Evolutionary conservation across 139 green algal genomes (phyloP).

Genomic region (Pseudopediastrum boryanum): DNA sequence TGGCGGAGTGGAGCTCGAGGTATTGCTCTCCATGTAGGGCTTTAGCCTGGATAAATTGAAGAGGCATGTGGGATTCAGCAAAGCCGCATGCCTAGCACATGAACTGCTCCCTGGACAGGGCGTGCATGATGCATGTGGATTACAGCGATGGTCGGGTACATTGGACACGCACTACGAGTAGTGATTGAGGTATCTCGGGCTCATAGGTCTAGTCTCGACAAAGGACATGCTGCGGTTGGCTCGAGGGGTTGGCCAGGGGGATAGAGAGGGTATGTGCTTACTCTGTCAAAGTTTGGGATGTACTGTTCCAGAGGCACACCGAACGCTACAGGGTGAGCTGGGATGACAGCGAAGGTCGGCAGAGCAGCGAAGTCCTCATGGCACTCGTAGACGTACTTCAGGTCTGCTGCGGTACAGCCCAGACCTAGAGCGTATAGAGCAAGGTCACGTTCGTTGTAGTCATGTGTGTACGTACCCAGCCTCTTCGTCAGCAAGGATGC

Average conservation of each 20-base stretch:
- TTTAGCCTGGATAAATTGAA: conserved; percentile 27
- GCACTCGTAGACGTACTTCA: conserved; percentile 35
- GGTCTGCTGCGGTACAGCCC: conserved; percentile 12
- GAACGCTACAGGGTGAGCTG: conserved; percentile 24
- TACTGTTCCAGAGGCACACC: conserved; percentile 34
- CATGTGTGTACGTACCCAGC: conserved; percentile 10
- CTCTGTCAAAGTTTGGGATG: conserved; percentile 38
- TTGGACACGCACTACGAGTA: no score
- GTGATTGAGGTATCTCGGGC: no score
- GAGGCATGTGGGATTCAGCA: no score
- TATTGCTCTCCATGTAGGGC: conserved; percentile 44
- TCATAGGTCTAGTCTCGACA: not conserved
- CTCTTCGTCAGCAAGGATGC: conserved; percentile 22
- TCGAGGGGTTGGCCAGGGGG: not conserved
- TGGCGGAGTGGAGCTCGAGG: conserved; percentile 18
- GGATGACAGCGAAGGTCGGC: conserved; percentile 33
- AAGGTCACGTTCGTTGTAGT: conserved; percentile 33
- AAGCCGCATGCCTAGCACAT: no score
- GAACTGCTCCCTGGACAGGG: no score
- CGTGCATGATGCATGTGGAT: no score
- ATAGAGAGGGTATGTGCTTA: not conserved
- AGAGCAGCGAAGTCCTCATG: conserved; percentile 19
- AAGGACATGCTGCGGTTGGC: not conserved
- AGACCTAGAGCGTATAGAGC: conserved; percentile 25
- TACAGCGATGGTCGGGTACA: no score